phyloP scores from a whole-genome alignment of 2,329 filamentous ascomycete species.

The Fusarium mexicanum region DNA sequence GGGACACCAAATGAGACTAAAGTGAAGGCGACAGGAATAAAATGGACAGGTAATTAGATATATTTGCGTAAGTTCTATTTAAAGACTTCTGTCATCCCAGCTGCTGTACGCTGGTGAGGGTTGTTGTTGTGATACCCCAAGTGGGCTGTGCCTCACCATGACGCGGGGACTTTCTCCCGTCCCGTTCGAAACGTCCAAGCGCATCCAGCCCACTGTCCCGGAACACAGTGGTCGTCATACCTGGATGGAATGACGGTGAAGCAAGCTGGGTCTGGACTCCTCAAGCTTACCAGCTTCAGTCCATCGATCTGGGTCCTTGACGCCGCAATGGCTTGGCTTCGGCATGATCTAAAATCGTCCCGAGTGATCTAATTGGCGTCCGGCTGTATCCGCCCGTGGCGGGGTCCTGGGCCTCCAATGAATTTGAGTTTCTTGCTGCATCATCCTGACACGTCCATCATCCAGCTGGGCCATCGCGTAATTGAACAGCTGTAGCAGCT shows the following conservation, averaged over 20 bases:
- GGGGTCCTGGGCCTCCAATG: neutral
- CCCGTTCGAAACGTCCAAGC: neutral
- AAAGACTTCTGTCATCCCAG: neutral
- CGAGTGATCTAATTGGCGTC: neutral
- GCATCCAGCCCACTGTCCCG: neutral
- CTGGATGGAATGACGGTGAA: neutral
- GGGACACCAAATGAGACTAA: neutral
- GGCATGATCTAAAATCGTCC: neutral
- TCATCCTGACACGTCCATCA: neutral
- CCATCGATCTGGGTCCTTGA: neutral
- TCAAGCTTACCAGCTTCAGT: neutral
- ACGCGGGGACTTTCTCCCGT: neutral
- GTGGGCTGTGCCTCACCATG: neutral
- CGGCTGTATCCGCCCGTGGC: neutral
- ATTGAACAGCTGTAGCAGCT: neutral
- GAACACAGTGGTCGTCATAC: neutral
- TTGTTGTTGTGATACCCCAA: neutral
- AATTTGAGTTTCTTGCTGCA: neutral
- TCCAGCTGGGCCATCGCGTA: neutral
- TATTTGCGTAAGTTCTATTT: neutral
- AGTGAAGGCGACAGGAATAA: neutral
- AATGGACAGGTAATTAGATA: accelerated
- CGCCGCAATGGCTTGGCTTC: neutral
- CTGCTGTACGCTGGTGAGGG: accelerated
- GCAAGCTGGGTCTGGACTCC: neutral